Conservation (phyloP, 371 early-diverging fungal genomes). For the Syncephalastrum monosporum region DNA sequence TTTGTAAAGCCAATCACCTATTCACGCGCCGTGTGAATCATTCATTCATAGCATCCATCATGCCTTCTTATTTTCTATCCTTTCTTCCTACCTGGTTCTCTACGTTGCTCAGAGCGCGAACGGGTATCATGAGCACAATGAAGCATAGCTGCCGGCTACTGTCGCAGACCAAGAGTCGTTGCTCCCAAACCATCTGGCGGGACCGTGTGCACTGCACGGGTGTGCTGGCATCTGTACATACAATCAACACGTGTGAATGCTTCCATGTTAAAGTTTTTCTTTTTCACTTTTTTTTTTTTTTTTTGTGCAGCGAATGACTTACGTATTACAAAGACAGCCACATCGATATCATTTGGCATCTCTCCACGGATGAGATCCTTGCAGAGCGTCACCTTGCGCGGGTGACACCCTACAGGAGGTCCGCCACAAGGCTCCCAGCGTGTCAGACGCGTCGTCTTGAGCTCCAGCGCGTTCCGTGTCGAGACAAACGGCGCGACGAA, state of each 20-base stretch:
- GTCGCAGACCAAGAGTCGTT: constrained; percentile 32
- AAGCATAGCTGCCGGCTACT: constrained; percentile 27
- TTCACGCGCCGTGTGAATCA: not conserved
- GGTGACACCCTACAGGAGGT: constrained; percentile 33
- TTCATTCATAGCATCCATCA: too few relatives aligned
- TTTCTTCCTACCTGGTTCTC: constrained; percentile 20
- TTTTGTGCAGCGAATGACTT: constrained; percentile 24
- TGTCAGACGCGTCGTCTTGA: constrained; percentile 42
- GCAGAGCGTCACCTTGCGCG: constrained; percentile 42
- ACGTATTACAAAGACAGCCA: constrained; percentile 58
- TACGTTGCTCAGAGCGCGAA: constrained; percentile 14
- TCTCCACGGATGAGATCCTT: constrained; percentile 27
- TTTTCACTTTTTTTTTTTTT: not conserved
- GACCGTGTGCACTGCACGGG: constrained; percentile 4
- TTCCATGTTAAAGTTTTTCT: not conserved
- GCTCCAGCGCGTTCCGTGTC: constrained; percentile 36
- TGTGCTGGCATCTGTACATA: constrained; percentile 14
- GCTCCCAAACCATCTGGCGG: constrained; percentile 25
- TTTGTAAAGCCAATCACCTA: constrained; percentile 32
- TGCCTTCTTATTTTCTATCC: not conserved
- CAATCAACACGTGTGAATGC: not conserved
- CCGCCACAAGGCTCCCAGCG: constrained; percentile 38
- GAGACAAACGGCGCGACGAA: constrained; percentile 39
- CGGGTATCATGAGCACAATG: constrained; percentile 20
- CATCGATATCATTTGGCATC: constrained; percentile 49